Evolutionary conservation across 176 grass and related monocot genomes (phyloP).

Genomic region (Cenchrus americanus): DNA sequence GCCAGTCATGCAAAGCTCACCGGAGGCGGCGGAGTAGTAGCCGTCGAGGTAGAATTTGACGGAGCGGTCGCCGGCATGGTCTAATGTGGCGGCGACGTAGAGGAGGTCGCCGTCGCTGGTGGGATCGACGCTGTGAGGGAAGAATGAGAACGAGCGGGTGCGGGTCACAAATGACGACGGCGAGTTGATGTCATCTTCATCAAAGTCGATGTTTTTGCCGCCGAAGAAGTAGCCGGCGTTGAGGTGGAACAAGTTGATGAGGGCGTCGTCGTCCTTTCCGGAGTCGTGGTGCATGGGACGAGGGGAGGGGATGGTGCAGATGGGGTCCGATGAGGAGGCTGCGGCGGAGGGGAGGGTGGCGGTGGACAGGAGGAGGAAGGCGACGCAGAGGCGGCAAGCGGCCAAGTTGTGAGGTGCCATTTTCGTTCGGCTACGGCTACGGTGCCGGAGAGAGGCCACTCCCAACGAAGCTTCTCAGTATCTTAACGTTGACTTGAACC

Average conservation of each 20-base stretch:
- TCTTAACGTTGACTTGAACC: not conserved
- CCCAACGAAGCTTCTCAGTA: not conserved
- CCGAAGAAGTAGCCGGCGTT: conserved; percentile 52
- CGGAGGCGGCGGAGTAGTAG: not conserved
- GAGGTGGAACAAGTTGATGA: not conserved
- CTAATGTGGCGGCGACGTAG: conserved; percentile 1
- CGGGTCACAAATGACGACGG: not conserved
- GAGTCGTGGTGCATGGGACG: not conserved
- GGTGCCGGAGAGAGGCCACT: too few relatives aligned
- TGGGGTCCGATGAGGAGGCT: not conserved
- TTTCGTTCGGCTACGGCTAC: not conserved
- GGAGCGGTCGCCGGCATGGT: not conserved
- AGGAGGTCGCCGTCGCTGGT: conserved; percentile 6
- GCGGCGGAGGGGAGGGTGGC: not conserved
- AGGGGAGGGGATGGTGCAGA: not conserved
- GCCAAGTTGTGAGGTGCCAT: not conserved
- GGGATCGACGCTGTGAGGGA: conserved; percentile 19
- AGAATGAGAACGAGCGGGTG: conserved; percentile 40
- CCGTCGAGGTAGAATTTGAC: not conserved
- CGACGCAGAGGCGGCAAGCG: not conserved
- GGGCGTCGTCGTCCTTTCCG: not conserved
- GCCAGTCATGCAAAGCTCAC: not conserved
- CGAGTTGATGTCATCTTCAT: not conserved
- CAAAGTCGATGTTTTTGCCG: conserved; percentile 43
- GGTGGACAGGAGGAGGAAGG: not conserved